Evolutionary conservation across 1,284 basidiomycete species (phyloP).

Genomic region (Cryptococcus sp.): DNA sequence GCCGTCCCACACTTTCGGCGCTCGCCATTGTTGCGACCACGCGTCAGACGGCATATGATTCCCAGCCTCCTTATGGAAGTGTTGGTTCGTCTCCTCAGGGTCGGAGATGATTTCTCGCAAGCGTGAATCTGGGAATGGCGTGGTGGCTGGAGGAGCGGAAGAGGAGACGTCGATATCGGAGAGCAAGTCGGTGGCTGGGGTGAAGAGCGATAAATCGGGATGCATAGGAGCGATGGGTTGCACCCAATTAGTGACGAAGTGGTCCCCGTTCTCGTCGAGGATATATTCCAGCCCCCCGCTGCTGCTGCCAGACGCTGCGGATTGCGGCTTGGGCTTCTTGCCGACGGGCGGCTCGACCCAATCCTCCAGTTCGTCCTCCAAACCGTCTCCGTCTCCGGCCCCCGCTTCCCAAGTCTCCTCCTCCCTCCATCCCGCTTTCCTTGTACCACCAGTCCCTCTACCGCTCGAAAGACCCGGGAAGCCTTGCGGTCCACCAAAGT

Average conservation of each 20-base stretch:
- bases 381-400: background rate
- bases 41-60: conserved; percentile 18
- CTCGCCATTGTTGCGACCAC: conserved; percentile 38
- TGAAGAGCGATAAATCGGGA: conserved; percentile 32
- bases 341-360: conserved; percentile 5
- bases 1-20: conserved; percentile 37
- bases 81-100: background rate
- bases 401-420: background rate
- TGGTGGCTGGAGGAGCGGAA: conserved; percentile 21
- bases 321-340: conserved; percentile 5
- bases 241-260: conserved; percentile 23
- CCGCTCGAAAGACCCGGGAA: background rate
- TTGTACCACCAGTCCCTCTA: background rate
- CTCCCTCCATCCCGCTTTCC: background rate
- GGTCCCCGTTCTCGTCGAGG: conserved; percentile 39
- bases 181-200: conserved; percentile 30
- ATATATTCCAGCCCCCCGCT: conserved; percentile 12
- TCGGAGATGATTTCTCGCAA: conserved; percentile 36
- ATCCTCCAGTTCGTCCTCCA: background rate
- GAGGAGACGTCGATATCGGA: conserved; percentile 34
- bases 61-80: conserved; percentile 4
- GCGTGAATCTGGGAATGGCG: conserved; percentile 30
- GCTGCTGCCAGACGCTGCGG: background rate
- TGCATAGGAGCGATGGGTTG: conserved; percentile 35
- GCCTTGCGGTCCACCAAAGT: background rate